Conservation (phyloP, 2,329 filamentous ascomycete genomes). For the Pseudogymnoascus sp. region DNA sequence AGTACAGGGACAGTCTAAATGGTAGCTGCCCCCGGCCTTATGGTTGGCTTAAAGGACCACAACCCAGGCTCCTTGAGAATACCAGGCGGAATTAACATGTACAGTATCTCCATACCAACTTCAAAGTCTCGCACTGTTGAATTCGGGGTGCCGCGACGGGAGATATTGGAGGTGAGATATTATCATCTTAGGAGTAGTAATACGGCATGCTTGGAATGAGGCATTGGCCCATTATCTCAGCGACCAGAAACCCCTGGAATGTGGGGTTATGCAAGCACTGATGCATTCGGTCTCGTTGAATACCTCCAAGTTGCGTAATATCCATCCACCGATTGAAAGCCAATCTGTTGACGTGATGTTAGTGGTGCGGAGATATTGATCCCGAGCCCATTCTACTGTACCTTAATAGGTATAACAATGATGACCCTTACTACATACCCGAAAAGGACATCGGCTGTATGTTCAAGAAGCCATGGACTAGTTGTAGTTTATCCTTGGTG, state of each 20-base stretch:
- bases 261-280: conserved; percentile 37
- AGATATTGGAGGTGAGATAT: too few species aligned
- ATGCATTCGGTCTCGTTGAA: conserved; percentile 43
- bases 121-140: too few species aligned
- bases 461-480: conserved; percentile 42
- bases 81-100: conserved; percentile 56
- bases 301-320: conserved; percentile 33
- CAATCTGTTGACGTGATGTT: background rate
- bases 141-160: too few species aligned
- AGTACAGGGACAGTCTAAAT: conserved; percentile 47
- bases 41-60: conserved; percentile 42
- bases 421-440: conserved; percentile 29
- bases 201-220: too few species aligned
- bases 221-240: conserved; percentile 33
- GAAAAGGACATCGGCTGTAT: conserved; percentile 36
- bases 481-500: conserved; percentile 43
- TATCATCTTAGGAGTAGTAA: too few species aligned
- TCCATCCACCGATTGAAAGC: background rate
- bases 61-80: conserved; percentile 53
- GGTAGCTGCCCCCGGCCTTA: conserved; percentile 48
- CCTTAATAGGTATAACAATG: conserved; percentile 26
- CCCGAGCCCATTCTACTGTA: conserved; percentile 39
- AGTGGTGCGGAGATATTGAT: conserved; percentile 40
- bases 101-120: conserved; percentile 14
- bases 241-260: conserved; percentile 32